These are phyloP conservation scores for Strobilomyces echinocephalus DNA, from an alignment of 768 basidiomycete genomes.

Conservation along the genomic window DNA sequence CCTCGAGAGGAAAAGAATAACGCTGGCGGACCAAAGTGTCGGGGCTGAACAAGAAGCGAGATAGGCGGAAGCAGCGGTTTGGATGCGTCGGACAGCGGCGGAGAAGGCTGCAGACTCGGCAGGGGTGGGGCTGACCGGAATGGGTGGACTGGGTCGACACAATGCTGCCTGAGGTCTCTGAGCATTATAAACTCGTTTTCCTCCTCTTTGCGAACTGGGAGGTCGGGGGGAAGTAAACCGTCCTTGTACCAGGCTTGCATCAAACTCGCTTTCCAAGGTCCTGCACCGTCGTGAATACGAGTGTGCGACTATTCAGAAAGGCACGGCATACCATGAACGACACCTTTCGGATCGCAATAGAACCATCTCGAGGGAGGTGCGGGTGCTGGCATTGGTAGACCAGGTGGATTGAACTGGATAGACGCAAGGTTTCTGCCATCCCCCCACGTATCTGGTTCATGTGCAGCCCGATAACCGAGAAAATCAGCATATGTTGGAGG, in stretches of 20 bases:
- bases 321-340: constrained; percentile 61
- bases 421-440: constrained; percentile 47
- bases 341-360: constrained; percentile 78
- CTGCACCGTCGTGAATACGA: constrained; percentile 34
- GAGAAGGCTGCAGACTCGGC: constrained; percentile 27
- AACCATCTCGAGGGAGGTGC: constrained; percentile 72
- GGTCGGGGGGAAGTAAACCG: constrained; percentile 73
- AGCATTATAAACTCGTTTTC: constrained; percentile 64
- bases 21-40: constrained; percentile 82
- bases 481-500: constrained; percentile 85
- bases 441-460: constrained; percentile 54
- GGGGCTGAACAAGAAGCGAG: constrained; percentile 72
- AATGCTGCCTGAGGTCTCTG: constrained; percentile 71
- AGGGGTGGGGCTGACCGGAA: constrained; percentile 51
- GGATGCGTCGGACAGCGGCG: constrained; percentile 31
- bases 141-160: constrained; percentile 76
- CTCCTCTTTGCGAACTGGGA: constrained; percentile 75
- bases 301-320: not conserved
- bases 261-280: constrained; percentile 81
- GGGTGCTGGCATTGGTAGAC: constrained; percentile 66
- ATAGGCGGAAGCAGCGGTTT: constrained; percentile 67
- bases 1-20: constrained; percentile 87
- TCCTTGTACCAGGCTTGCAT: constrained; percentile 92
- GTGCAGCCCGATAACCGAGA: constrained; percentile 58
- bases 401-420: constrained; percentile 74